These are phyloP conservation scores for Aspergillus sp. DNA, from an alignment of 2,329 filamentous ascomycete genomes.

Conservation along the genomic window DNA sequence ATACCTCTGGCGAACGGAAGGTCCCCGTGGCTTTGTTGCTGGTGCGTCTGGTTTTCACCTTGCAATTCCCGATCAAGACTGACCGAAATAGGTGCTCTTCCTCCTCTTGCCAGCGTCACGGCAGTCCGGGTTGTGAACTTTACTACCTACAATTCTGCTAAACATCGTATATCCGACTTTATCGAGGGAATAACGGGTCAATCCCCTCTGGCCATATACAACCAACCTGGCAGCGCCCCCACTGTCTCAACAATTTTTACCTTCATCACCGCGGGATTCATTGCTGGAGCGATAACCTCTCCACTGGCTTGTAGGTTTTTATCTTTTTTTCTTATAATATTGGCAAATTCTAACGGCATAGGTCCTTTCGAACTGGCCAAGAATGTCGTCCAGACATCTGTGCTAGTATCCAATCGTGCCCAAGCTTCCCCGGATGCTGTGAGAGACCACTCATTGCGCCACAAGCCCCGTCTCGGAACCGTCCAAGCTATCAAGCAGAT, in stretches of 20 bases:
- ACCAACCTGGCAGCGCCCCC: slow-evolving; percentile 43
- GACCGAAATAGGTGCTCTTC: slow-evolving; percentile 38
- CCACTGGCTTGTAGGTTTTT: slow-evolving; percentile 44
- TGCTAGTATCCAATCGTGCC: slow-evolving; percentile 44
- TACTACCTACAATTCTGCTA: slow-evolving; percentile 46
- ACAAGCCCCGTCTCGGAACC: slow-evolving; percentile 42
- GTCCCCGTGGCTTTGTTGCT: slow-evolving; percentile 48
- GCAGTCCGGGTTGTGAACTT: slow-evolving; percentile 47
- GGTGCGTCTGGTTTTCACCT: slow-evolving; percentile 29
- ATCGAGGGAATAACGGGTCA: slow-evolving; percentile 42
- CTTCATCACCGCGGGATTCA: slow-evolving; percentile 43
- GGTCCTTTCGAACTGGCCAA: slow-evolving; percentile 50
- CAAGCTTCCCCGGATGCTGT: slow-evolving; percentile 37
- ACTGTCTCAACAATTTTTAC: slow-evolving; percentile 42
- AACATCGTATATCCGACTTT: slow-evolving; percentile 41
- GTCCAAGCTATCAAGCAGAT: slow-evolving; percentile 45
- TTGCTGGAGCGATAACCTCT: slow-evolving; percentile 43
- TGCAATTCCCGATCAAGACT: background rate
- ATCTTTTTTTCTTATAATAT: background rate
- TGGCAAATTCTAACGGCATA: slow-evolving; percentile 16
- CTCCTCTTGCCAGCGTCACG: slow-evolving; percentile 47
- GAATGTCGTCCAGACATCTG: slow-evolving; percentile 50
- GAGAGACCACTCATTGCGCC: slow-evolving; percentile 34
- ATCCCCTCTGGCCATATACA: slow-evolving; percentile 42
- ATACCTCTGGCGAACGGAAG: slow-evolving; percentile 49